These are phyloP conservation scores for Ustilago loliicola DNA, from an alignment of 1,284 basidiomycete genomes.

Conservation along the genomic window DNA sequence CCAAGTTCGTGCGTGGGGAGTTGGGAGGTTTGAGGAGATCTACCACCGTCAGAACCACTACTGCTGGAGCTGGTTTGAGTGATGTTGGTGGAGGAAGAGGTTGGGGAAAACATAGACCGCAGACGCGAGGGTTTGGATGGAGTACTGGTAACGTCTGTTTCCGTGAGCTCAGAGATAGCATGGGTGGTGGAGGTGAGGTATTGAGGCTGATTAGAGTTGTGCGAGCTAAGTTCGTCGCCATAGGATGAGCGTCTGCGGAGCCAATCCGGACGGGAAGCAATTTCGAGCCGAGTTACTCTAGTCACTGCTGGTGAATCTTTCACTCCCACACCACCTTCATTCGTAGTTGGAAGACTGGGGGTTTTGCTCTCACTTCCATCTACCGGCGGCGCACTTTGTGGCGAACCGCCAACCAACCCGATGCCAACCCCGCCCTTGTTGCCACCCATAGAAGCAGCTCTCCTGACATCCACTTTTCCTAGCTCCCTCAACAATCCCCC, in stretches of 20 bases:
- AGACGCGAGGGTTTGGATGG: slow-evolving; percentile 24
- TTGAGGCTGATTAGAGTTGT: background rate
- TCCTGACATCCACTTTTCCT: slow-evolving; percentile 20
- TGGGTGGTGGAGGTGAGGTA: slow-evolving; percentile 9
- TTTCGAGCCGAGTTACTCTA: slow-evolving; percentile 10
- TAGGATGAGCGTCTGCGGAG: slow-evolving; percentile 42
- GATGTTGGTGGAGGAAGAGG: slow-evolving; percentile 3
- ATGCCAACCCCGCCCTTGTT: slow-evolving; percentile 16
- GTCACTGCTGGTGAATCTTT: background rate
- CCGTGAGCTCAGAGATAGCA: slow-evolving; percentile 2
- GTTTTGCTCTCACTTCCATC: background rate
- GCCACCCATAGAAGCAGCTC: slow-evolving; percentile 33
- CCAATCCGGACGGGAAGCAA: slow-evolving; percentile 31
- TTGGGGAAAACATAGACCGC: slow-evolving; percentile 26
- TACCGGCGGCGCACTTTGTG: background rate
- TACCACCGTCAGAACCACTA: background rate
- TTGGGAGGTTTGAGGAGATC: background rate
- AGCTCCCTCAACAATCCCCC: slow-evolving; percentile 19
- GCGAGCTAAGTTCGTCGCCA: slow-evolving; percentile 33
- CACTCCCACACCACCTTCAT: background rate
- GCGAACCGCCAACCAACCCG: background rate
- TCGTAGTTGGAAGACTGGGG: too few relatives aligned
- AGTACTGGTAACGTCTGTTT: slow-evolving; percentile 3
- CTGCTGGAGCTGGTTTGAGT: background rate
- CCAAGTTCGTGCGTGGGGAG: too few relatives aligned